Evolutionary conservation across 331 rosid genomes (phyloP), one percentile per base, ranked within the genome.

Genomic region (Cydonia oblonga): DNA sequence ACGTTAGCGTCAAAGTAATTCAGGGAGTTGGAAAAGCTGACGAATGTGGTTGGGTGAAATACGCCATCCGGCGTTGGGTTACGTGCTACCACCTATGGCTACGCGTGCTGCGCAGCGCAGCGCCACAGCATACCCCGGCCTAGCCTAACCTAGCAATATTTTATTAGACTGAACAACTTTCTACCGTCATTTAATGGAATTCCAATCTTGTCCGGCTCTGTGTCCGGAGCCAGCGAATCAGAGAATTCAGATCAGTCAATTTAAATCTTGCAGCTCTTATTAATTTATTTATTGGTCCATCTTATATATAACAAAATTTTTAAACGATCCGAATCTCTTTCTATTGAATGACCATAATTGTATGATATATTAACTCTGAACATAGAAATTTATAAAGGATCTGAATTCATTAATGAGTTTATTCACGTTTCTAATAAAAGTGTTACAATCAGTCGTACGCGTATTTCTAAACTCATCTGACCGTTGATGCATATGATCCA

Each of bases 241-340:
- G 11, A 33, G 3, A 33, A 33, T 33, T 8, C 3, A 33, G 3
- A 35, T 2, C 42, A 35, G 0, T 0, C 4, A 35, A 35, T 35
- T 35, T 35, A 9, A 35, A 9, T 35, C 0, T 33, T 8, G 4
- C 4, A 2, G 4, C 0, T 3, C 13, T 35, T 0, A 9, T 1
- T 1, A 35, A 13, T 1, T 0, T 0, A 35, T 35, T 9, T 35
- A 2, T 1, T 9, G 1, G 0, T 0, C 12, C 1, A 35, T 12
- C 13, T 35, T 1, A 9, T 0, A 9, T 0, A 9, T 9, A 35
- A 35, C 13, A 35, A 35, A 35, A 35, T 4, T 0, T 9, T 35
- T 35, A 9, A 9, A 35, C 4, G 1, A 9, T 0, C 42, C 0
- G 0, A 0, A 35, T 35, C 13, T 35, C 12, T 35, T 35, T 35